These are phyloP conservation scores for Cryphonectria parasitica DNA, from an alignment of 2,329 filamentous ascomycete genomes.

Conservation along the genomic window DNA sequence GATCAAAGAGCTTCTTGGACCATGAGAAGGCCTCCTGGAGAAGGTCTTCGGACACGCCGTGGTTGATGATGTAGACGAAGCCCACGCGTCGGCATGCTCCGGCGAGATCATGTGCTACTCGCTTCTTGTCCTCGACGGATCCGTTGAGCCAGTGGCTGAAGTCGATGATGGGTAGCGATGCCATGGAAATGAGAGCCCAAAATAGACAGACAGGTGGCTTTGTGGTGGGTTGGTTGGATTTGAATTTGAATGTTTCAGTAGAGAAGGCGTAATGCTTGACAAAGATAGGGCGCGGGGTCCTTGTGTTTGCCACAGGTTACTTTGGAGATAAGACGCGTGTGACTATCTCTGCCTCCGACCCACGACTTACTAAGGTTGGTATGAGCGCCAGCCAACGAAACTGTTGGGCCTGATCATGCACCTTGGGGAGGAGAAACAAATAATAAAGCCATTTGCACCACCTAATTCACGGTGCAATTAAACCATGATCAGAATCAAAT, in stretches of 20 bases:
- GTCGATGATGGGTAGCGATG: slow-evolving; percentile 26
- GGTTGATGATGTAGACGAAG: slow-evolving; percentile 42
- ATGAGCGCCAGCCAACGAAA: neutral
- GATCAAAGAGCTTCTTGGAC: slow-evolving; percentile 39
- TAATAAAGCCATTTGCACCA: too few relatives aligned
- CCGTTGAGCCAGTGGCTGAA: slow-evolving; percentile 27
- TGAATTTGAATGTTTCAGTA: neutral
- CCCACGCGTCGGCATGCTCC: slow-evolving; percentile 40
- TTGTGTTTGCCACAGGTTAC: slow-evolving; percentile 11
- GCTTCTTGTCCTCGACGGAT: slow-evolving; percentile 15
- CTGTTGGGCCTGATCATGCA: neutral
- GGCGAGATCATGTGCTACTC: slow-evolving; percentile 23
- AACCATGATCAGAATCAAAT: too few relatives aligned
- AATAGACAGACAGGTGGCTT: neutral
- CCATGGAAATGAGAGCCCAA: neutral
- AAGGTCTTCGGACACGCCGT: slow-evolving; percentile 40
- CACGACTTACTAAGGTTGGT: neutral
- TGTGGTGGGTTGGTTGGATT: neutral
- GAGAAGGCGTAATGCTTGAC: slow-evolving; percentile 1
- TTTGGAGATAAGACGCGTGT: slow-evolving; percentile 17
- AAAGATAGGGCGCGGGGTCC: slow-evolving; percentile 14
- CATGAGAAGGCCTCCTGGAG: slow-evolving; percentile 40
- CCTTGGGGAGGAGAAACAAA: too few relatives aligned
- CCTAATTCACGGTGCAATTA: too few relatives aligned
- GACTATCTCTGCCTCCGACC: neutral